phyloP scores from a whole-genome alignment of 1,284 basidiomycete species.

The Austroboletus novae-zelandiae region DNA sequence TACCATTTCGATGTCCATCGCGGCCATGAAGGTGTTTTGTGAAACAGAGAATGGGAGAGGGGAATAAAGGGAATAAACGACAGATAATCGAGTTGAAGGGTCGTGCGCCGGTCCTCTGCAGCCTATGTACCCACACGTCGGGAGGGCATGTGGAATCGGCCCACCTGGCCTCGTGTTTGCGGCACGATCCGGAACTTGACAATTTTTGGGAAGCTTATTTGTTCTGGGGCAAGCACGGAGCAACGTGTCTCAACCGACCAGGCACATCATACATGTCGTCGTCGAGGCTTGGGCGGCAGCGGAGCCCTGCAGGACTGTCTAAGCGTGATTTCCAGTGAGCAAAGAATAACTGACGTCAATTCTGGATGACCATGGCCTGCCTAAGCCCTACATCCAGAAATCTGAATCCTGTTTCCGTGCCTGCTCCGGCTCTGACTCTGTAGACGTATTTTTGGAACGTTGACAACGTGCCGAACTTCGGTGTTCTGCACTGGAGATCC shows the following conservation, averaged over 20 bases:
- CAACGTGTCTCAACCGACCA: constrained; percentile 16
- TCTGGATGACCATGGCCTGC: background rate
- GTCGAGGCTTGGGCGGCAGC: background rate
- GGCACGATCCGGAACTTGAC: constrained; percentile 14
- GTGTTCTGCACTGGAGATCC: constrained; percentile 1
- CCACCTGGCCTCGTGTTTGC: constrained; percentile 29
- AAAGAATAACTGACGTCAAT: background rate
- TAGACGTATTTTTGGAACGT: no score
- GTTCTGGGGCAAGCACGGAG: constrained; percentile 4
- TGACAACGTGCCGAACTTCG: background rate
- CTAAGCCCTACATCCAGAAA: background rate
- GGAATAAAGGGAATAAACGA: background rate
- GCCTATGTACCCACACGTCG: constrained; percentile 27
- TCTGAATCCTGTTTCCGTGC: background rate
- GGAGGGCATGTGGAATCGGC: constrained; percentile 25
- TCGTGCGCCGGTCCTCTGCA: constrained; percentile 6
- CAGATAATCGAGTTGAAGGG: constrained; percentile 18
- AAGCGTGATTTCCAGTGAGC: background rate
- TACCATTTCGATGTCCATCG: constrained; percentile 34
- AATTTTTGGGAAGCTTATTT: constrained; percentile 3
- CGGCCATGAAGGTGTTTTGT: constrained; percentile 5
- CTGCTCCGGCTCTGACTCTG: background rate
- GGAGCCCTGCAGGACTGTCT: no score
- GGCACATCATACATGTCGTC: background rate
- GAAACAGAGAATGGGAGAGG: background rate